Base-by-base conservation (phyloP, 441 rosid genomes). In the Mallotus repandus region DNA sequence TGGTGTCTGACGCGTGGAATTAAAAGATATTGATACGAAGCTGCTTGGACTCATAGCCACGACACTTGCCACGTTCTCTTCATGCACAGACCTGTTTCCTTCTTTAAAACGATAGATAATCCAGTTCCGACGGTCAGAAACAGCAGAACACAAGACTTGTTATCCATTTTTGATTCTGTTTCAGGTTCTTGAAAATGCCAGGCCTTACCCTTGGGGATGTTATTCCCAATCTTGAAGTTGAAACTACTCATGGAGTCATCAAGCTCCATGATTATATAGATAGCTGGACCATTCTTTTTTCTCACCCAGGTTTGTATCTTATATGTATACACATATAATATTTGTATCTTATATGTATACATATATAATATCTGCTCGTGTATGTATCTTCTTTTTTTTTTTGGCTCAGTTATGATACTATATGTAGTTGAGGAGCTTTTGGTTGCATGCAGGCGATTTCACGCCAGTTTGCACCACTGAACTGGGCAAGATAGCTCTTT, bases 381-480 rank as follows among this genome's bases (percentile, higher is more conserved):
- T 21, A 5, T 52, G 2, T 21, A 4, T 3, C 2, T 16, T 22
- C 22, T 48, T n/a, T 13, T 18, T 21, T 72, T 22, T 18, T 15
- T 56, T 12, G 19, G 22, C 25, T 32, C 43, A 16, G 7, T 38
- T 38, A 38, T 38, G 41, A 7, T 38, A 38, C 7, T 38, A 38
- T 38, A 38, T 6, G 41, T 38, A 38, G 41, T 25, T 11, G 53
- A 22, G 12, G 22, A 21, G 41, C 11, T 3, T 14, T 57, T 74
- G 21, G 22, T 4, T 49, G 14, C n/a, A 52, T 75, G 69, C 49
- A 89, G 96, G 87, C 48, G 98, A 93, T 82, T 93, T 93, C 84
- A 93, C 95, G 0, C 97, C 97, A 0, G 96, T 89, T 0, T 93
- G 95, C 76, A 93, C 95, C 3, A 91, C 95, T 45, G 97, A 93